Evolutionary conservation across 768 basidiomycete genomes (phyloP).

Genomic region (Mycena capillaripes): DNA sequence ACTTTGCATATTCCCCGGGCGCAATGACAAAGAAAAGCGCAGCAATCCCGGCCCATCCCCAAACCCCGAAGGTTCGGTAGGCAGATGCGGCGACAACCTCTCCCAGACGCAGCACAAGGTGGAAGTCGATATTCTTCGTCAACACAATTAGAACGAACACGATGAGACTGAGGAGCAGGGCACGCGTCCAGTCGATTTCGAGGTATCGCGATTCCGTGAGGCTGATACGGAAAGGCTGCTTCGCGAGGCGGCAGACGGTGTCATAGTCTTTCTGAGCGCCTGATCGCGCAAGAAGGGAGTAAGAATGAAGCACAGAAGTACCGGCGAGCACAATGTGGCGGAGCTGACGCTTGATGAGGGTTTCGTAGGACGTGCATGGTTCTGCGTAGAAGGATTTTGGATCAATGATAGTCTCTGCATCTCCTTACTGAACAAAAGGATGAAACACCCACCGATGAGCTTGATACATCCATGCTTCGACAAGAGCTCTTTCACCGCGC

Average conservation of each 20-base stretch:
- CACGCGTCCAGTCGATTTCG: background rate
- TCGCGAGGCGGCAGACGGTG: background rate
- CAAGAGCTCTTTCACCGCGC: slow-evolving; percentile 10
- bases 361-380: slow-evolving; percentile 27
- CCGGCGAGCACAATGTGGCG: slow-evolving; percentile 20
- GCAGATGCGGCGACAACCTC: too few relatives aligned
- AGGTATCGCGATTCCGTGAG: background rate
- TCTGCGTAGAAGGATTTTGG: slow-evolving; percentile 6
- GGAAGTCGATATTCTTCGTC: too few relatives aligned
- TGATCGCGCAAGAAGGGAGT: background rate
- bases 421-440: background rate
- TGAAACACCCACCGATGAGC: slow-evolving; percentile 20
- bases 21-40: slow-evolving; percentile 1
- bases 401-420: too few relatives aligned
- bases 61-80: background rate
- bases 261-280: background rate
- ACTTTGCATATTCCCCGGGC: too few relatives aligned
- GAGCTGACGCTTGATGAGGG: slow-evolving; percentile 18
- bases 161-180: too few relatives aligned
- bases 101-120: too few relatives aligned
- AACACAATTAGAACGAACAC: too few relatives aligned
- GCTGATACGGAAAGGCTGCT: background rate
- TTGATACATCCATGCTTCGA: slow-evolving; percentile 27
- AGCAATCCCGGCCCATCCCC: background rate
- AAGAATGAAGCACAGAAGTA: background rate